These are phyloP conservation scores for Paramecium tetraurelia DNA, from an alignment of 73 alveolate genomes.

Conservation along the genomic window DNA sequence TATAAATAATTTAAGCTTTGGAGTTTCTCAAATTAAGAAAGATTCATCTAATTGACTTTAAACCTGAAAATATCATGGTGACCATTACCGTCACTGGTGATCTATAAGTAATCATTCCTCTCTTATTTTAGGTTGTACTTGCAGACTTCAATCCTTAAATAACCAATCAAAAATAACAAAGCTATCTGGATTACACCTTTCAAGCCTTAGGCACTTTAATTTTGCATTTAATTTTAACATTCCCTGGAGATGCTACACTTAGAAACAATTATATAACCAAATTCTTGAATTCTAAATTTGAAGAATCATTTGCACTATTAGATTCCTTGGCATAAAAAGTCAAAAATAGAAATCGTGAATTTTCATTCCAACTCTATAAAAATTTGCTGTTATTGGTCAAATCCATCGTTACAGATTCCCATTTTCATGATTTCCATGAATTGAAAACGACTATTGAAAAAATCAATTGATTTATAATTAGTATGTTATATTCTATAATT, in stretches of 20 bases:
- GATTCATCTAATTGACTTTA: background rate
- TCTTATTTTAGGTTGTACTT: background rate
- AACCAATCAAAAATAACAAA: background rate
- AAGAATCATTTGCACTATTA: background rate
- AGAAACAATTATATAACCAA: background rate
- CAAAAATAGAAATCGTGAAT: background rate
- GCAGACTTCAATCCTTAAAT: background rate
- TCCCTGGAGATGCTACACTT: slow-evolving; percentile 10
- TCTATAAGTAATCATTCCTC: background rate
- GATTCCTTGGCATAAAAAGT: background rate
- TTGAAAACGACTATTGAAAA: background rate
- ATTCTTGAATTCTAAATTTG: background rate
- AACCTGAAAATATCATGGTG: slow-evolving; percentile 35
- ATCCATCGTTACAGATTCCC: background rate
- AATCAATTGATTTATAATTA: background rate
- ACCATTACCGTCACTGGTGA: background rate
- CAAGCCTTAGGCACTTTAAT: background rate
- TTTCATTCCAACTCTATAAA: background rate
- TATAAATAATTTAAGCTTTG: background rate
- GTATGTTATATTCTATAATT: background rate
- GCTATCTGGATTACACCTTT: background rate
- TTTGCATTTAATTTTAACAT: background rate
- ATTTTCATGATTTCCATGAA: background rate
- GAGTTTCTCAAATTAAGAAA: background rate
- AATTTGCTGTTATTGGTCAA: background rate